phyloP scores from a whole-genome alignment of 2,329 filamentous ascomycete genomes.

The Pseudofabraea citricarpa region DNA sequence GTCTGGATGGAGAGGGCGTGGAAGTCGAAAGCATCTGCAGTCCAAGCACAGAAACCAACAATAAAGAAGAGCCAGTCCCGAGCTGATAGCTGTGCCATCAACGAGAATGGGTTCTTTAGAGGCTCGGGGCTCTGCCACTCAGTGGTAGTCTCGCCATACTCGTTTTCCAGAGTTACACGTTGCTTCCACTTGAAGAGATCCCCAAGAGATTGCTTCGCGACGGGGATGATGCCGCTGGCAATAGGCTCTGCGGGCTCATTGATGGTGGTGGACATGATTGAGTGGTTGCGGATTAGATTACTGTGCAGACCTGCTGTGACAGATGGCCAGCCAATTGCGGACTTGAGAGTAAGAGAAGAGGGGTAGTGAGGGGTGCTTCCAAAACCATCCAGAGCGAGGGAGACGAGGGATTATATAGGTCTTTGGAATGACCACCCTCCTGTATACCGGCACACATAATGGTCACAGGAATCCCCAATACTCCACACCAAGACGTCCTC shows the following conservation, averaged over 20 bases:
- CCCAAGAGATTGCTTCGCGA: conserved; percentile 56
- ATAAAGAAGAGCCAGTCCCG: conserved; percentile 70
- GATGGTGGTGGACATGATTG: background rate
- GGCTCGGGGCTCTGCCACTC: conserved; percentile 66
- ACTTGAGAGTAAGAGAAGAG: background rate
- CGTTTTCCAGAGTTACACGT: conserved; percentile 61
- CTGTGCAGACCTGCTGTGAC: conserved; percentile 1
- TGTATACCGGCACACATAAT: too few species aligned
- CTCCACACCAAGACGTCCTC: background rate
- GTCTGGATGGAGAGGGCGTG: conserved; percentile 76
- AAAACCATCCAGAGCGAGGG: background rate
- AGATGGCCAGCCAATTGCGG: background rate
- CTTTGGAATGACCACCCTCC: too few species aligned
- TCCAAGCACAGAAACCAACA: conserved; percentile 16
- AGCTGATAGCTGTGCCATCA: conserved; percentile 57
- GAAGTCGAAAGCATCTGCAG: conserved; percentile 64
- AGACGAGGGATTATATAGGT: background rate
- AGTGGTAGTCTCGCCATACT: conserved; percentile 57
- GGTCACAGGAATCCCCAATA: too few species aligned
- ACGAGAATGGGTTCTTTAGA: conserved; percentile 63
- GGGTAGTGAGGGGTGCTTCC: background rate
- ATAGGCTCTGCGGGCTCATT: conserved; percentile 55
- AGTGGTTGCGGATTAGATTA: background rate
- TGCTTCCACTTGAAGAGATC: conserved; percentile 74
- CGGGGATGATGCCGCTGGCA: conserved; percentile 59